Evolutionary conservation across 2,329 filamentous ascomycete genomes (phyloP).

Genomic region (Epichloe amarillans): DNA sequence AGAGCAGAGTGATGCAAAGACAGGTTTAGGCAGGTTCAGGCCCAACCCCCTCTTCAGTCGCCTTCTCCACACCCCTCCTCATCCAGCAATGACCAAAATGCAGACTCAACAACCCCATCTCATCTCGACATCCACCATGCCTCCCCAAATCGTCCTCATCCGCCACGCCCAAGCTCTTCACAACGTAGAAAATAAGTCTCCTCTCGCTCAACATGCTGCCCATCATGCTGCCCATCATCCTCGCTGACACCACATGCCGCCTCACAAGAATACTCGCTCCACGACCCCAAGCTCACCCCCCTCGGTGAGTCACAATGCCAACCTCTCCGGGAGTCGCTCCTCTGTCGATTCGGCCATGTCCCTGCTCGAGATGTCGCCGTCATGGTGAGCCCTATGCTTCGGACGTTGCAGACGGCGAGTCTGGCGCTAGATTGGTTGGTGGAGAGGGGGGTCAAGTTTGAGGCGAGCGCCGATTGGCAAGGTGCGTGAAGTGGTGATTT

Average conservation of each 20-base stretch:
- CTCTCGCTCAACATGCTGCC: not conserved
- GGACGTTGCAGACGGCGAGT: constrained; percentile 51
- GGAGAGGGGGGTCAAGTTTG: constrained; percentile 37
- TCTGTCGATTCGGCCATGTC: constrained; percentile 20
- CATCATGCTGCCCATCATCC: not conserved
- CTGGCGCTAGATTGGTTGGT: constrained; percentile 45
- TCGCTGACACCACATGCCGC: constrained; percentile 4
- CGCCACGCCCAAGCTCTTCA: constrained; percentile 71
- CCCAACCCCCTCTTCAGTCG: not conserved
- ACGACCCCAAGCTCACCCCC: constrained; percentile 37
- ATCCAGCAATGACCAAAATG: not conserved
- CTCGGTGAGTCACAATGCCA: constrained; percentile 36
- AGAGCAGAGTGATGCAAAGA: too few species aligned
- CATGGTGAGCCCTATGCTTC: constrained; percentile 49
- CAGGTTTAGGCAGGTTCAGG: too few species aligned
- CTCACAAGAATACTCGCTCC: constrained; percentile 32
- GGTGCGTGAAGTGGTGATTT: constrained; percentile 21
- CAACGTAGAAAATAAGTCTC: constrained; percentile 36
- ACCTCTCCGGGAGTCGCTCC: constrained; percentile 28
- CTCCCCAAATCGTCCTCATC: constrained; percentile 60
- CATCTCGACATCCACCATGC: constrained; percentile 22
- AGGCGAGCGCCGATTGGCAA: constrained; percentile 52
- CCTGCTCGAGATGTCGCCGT: constrained; percentile 31
- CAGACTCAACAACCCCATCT: not conserved
- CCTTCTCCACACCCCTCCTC: not conserved